Evolutionary conservation across 768 basidiomycete species (phyloP).

Genomic region (Tephrocybe sp.): DNA sequence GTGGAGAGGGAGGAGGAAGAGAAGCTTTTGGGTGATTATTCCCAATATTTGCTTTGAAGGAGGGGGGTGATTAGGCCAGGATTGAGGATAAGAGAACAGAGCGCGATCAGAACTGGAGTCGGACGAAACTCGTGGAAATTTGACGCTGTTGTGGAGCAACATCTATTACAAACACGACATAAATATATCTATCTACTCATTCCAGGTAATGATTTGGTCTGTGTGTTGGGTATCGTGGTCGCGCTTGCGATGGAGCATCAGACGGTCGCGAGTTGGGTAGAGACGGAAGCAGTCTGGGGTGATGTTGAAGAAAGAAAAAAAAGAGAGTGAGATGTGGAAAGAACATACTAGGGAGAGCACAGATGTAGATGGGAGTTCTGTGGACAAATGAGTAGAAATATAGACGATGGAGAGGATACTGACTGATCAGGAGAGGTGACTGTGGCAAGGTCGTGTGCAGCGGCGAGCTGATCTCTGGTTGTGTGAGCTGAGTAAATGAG

Average conservation of each 20-base stretch:
- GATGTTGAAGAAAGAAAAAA: not conserved
- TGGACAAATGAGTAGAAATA: not conserved
- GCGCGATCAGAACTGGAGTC: too few species aligned
- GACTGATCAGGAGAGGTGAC: conserved; percentile 69
- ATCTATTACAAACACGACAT: conserved; percentile 4
- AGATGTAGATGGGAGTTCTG: conserved; percentile 84
- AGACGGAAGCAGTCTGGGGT: conserved; percentile 75
- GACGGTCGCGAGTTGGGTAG: conserved; percentile 66
- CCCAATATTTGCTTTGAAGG: conserved; percentile 16
- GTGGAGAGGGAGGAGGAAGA: conserved; percentile 15
- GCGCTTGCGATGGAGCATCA: conserved; percentile 71
- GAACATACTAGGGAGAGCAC: conserved; percentile 57
- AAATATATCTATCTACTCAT: too few species aligned
- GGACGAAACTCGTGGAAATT: conserved; percentile 5
- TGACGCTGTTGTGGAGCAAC: conserved; percentile 1
- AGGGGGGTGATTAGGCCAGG: conserved; percentile 10
- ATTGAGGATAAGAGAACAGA: not conserved
- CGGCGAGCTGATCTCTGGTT: conserved; percentile 51
- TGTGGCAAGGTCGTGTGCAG: conserved; percentile 47
- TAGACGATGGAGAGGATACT: not conserved
- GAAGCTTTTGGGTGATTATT: conserved; percentile 20
- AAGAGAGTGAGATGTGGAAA: not conserved
- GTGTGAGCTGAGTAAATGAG: conserved; percentile 45
- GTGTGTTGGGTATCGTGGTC: conserved; percentile 65
- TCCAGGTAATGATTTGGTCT: conserved; percentile 70